Evolutionary conservation across 2,329 filamentous ascomycete species (phyloP).

Genomic region (Coniochaeta prunicola): DNA sequence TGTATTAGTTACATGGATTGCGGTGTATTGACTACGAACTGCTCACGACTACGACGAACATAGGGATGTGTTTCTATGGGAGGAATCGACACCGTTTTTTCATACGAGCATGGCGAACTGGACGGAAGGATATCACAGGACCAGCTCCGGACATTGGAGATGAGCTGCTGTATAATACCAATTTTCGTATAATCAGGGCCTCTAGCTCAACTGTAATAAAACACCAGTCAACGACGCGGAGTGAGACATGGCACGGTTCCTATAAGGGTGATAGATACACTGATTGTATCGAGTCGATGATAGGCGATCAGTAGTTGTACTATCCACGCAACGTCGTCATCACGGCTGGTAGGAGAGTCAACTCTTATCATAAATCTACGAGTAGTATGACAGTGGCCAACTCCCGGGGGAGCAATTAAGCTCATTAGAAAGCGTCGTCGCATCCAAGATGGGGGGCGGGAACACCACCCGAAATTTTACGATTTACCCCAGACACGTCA

Average conservation of each 20-base stretch:
- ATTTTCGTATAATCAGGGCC: too few relatives aligned
- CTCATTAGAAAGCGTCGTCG: too few relatives aligned
- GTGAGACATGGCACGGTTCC: neutral
- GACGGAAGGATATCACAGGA: neutral
- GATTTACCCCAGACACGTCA: constrained; percentile 1
- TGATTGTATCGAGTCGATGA: neutral
- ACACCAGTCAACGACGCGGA: neutral
- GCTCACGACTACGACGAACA: neutral
- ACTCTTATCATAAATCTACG: neutral
- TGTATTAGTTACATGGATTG: neutral
- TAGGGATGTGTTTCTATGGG: neutral
- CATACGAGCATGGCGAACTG: neutral
- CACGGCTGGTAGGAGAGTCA: neutral
- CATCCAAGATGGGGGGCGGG: neutral
- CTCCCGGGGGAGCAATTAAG: neutral
- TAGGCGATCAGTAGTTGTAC: neutral
- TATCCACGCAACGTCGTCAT: neutral
- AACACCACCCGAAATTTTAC: neutral
- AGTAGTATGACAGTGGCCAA: neutral
- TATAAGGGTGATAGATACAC: neutral
- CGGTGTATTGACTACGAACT: neutral
- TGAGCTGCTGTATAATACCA: neutral
- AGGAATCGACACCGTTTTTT: too few relatives aligned
- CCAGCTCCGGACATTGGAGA: neutral
- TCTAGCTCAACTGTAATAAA: too few relatives aligned